A percentile compares a stretch with the other conserved stretches of the same genome.
Evolutionary conservation across 352 stramenopile genomes (phyloP).

Genomic region (Phytophthora brassicae): DNA sequence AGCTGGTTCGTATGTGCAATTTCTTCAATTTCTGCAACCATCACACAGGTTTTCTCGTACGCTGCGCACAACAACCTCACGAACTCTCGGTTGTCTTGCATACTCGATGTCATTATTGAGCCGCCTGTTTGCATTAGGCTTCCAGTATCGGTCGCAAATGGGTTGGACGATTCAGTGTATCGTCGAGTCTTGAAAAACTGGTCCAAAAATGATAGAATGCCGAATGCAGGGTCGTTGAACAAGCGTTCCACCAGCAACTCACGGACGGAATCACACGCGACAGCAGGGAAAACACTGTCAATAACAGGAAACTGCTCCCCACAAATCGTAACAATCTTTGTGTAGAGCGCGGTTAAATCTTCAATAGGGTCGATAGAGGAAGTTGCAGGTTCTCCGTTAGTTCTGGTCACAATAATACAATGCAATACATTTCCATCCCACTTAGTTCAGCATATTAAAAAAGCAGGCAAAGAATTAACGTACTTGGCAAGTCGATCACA

Average conservation of each 20-base stretch:
- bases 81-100: conserved; percentile 50
- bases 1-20: conserved; percentile 18
- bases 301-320: conserved; percentile 74
- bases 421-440: neutral
- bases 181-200: conserved; percentile 53
- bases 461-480: neutral
- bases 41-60: conserved; percentile 63
- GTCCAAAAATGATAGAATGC: conserved; percentile 76
- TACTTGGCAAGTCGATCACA: conserved; percentile 66
- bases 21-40: conserved; percentile 53
- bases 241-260: conserved; percentile 71
- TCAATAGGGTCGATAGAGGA: conserved; percentile 59
- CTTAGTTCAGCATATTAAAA: neutral
- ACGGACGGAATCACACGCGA: conserved; percentile 44
- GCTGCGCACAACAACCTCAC: conserved; percentile 59
- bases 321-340: conserved; percentile 62
- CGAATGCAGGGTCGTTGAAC: conserved; percentile 81
- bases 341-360: conserved; percentile 63
- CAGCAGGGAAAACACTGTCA: conserved; percentile 53
- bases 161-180: conserved; percentile 15
- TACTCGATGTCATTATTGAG: neutral
- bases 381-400: conserved; percentile 16
- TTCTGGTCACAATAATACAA: conserved; percentile 10
- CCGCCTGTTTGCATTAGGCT: neutral
- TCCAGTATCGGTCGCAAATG: conserved; percentile 1